Conservation (phyloP, 345 rosid species). For the Citrus cavaleriei region DNA sequence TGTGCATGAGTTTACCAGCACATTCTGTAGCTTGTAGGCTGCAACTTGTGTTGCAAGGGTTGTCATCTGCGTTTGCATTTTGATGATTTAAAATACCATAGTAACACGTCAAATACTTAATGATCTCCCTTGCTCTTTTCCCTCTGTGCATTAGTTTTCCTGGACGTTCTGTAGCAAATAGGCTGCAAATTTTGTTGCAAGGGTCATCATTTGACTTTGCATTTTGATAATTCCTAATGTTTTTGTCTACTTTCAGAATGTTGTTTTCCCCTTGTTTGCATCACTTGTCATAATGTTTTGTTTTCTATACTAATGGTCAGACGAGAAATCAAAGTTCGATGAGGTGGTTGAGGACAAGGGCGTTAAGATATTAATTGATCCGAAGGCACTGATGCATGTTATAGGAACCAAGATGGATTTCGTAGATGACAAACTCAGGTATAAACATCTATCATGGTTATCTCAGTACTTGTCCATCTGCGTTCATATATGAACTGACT, state of each 20-base stretch:
- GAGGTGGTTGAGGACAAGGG: slow-evolving; percentile 83
- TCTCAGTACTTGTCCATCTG: neutral
- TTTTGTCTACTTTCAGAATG: neutral
- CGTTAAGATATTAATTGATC: slow-evolving; percentile 74
- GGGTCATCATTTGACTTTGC: neutral
- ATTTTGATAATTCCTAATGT: neutral
- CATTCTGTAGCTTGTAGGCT: neutral
- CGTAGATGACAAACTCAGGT: slow-evolving; percentile 83
- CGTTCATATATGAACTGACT: neutral
- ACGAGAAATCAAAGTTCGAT: slow-evolving; percentile 78
- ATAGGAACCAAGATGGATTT: slow-evolving; percentile 92
- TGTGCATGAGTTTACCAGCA: neutral
- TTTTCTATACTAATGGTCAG: slow-evolving; percentile 25
- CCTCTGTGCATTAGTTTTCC: neutral
- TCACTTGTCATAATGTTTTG: neutral
- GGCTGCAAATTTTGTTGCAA: neutral
- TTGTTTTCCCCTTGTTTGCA: neutral
- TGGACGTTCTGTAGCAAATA: neutral
- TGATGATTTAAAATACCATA: neutral
- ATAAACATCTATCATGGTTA: neutral
- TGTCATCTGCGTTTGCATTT: neutral
- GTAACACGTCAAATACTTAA: neutral
- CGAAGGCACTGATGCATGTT: slow-evolving; percentile 91
- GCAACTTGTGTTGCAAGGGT: neutral
- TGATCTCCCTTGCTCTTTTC: neutral